Conservation (phyloP, 2,329 filamentous ascomycete genomes). For the Madurella mycetomatis region DNA sequence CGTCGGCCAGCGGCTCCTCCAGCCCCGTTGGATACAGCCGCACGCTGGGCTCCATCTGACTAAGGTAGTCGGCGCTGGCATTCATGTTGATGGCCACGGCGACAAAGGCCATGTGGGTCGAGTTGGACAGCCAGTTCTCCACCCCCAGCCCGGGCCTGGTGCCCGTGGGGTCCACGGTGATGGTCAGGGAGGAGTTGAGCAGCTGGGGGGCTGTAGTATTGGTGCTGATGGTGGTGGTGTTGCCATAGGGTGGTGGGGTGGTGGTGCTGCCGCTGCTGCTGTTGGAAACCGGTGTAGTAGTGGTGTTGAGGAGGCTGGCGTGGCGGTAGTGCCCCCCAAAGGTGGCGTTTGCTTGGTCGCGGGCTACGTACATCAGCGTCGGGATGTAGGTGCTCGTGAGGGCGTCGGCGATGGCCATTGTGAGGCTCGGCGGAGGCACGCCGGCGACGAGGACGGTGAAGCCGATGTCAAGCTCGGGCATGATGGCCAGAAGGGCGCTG, state of each 20-base stretch:
- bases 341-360: constrained; percentile 26
- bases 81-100: constrained; percentile 22
- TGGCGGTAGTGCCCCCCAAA: constrained; percentile 29
- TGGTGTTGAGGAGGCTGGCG: constrained; percentile 5
- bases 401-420: constrained; percentile 31
- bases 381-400: constrained; percentile 31
- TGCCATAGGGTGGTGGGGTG: neutral
- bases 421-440: constrained; percentile 25
- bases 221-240: constrained; percentile 1
- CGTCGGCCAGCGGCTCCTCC: constrained; percentile 24
- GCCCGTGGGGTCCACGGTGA: constrained; percentile 24
- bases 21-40: constrained; percentile 33
- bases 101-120: constrained; percentile 29
- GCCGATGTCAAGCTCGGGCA: constrained; percentile 35
- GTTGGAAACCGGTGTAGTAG: neutral
- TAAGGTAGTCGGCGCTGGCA: constrained; percentile 23
- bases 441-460: constrained; percentile 32
- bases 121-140: constrained; percentile 32
- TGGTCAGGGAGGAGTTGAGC: constrained; percentile 30
- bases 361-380: constrained; percentile 27
- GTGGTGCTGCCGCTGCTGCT: neutral
- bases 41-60: constrained; percentile 26
- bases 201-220: neutral
- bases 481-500: constrained; percentile 29
- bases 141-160: constrained; percentile 30